Evolutionary conservation across 495 filamentous ascomycete genomes (phyloP).

Genomic region (Xylaria curta): DNA sequence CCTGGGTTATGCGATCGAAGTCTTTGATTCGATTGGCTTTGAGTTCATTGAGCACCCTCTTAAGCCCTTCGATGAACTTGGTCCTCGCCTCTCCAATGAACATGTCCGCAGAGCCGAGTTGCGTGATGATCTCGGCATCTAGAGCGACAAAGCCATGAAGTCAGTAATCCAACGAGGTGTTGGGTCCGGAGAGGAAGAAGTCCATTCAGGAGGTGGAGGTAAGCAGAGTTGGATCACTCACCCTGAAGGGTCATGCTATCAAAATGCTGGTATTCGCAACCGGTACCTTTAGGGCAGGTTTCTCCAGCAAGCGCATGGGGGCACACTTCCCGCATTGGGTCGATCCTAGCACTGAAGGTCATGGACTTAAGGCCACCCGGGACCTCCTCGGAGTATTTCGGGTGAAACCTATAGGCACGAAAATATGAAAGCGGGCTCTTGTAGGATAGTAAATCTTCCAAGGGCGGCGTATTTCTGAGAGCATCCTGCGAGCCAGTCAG

Average conservation of each 20-base stretch:
- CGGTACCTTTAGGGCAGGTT: constrained; percentile 74
- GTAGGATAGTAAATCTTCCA: constrained; percentile 67
- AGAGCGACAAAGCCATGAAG: constrained; percentile 60
- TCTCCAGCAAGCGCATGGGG: constrained; percentile 74
- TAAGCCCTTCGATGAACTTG: constrained; percentile 77
- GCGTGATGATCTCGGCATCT: constrained; percentile 88
- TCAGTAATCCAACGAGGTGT: constrained; percentile 63
- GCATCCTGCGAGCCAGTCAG: constrained; percentile 40
- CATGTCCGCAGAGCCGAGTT: constrained; percentile 79
- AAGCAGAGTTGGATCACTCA: constrained; percentile 60
- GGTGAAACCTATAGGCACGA: constrained; percentile 88
- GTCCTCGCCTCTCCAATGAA: constrained; percentile 71
- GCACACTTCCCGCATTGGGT: constrained; percentile 75
- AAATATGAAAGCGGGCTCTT: constrained; percentile 82
- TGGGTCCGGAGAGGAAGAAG: background rate
- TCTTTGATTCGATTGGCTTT: constrained; percentile 77
- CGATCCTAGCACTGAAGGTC: constrained; percentile 90
- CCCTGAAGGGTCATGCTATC: constrained; percentile 75
- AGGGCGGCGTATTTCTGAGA: constrained; percentile 23
- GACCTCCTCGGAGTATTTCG: constrained; percentile 70
- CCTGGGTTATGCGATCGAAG: constrained; percentile 77
- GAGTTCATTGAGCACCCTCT: constrained; percentile 75
- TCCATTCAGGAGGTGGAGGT: background rate
- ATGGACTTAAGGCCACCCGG: constrained; percentile 82
- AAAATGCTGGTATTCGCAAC: constrained; percentile 80